A percentile compares a stretch with the other conserved stretches of the same genome.
phyloP scores from a whole-genome alignment of 2,329 filamentous ascomycete genomes.

The Elsinoe fawcettii region DNA sequence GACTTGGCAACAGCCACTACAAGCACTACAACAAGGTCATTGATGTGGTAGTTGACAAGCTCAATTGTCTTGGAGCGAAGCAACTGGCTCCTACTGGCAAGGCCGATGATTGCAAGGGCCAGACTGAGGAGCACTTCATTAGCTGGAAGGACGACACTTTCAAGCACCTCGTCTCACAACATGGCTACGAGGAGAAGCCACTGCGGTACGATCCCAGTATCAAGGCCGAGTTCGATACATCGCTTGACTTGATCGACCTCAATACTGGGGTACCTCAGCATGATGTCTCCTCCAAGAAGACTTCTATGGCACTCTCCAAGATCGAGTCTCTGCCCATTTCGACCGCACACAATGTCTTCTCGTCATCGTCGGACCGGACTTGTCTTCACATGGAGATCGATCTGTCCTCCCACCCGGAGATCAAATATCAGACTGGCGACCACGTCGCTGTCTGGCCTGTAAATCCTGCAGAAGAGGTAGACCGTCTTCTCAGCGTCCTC shows the following conservation, averaged over 20 bases:
- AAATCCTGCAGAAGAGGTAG: constrained; percentile 34
- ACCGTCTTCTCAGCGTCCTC: constrained; percentile 29
- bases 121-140: no score
- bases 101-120: no score
- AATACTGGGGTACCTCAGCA: constrained; percentile 26
- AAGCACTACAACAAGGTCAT: no score
- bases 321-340: constrained; percentile 29
- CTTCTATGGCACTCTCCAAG: constrained; percentile 26
- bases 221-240: constrained; percentile 24
- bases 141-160: no score
- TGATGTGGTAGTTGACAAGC: no score
- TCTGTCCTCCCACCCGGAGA: constrained; percentile 27
- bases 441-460: constrained; percentile 36
- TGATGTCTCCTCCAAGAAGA: no score
- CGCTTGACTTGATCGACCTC: constrained; percentile 23
- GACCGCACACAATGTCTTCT: constrained; percentile 30
- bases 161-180: constrained; percentile 26
- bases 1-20: no score
- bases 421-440: constrained; percentile 39
- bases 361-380: constrained; percentile 28
- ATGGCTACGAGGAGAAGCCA: constrained; percentile 30
- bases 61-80: no score
- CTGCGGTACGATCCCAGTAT: constrained; percentile 30
- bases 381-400: constrained; percentile 38
- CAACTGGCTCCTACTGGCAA: no score